Percentiles rank a stretch among this genome's conserved stretches.
phyloP scores from a whole-genome alignment of 2,329 filamentous ascomycete species.

The Plectosphaerella sp. region DNA sequence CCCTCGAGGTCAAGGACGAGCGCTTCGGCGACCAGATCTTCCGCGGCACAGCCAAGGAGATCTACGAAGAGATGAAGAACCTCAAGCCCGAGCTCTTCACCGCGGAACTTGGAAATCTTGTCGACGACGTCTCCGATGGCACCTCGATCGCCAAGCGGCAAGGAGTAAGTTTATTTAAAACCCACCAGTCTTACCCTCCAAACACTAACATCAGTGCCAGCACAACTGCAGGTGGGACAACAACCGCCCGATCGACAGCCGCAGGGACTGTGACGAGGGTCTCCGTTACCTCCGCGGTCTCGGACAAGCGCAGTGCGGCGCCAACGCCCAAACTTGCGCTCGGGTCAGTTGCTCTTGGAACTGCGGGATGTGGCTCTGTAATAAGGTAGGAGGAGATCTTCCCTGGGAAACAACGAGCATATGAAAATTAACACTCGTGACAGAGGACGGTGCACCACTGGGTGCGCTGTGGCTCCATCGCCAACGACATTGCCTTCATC shows the following conservation, averaged over 20 bases:
- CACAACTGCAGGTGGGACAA: slow-evolving; percentile 1
- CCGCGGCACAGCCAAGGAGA: slow-evolving; percentile 2
- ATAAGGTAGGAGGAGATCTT: neutral
- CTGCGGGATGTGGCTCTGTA: slow-evolving; percentile 7
- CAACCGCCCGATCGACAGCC: neutral
- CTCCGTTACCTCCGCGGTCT: neutral
- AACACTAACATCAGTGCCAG: neutral
- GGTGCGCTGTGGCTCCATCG: neutral
- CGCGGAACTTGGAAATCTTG: neutral
- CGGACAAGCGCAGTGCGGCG: slow-evolving; percentile 3
- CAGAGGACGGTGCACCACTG: neutral
- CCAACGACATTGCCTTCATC: neutral
- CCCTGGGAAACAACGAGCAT: neutral
- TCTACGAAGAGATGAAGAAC: slow-evolving; percentile 2
- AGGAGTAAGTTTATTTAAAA: neutral
- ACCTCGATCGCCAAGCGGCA: neutral
- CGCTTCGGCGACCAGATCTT: neutral
- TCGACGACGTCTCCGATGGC: neutral
- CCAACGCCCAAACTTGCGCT: neutral
- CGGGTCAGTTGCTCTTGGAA: slow-evolving; percentile 5
- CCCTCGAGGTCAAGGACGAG: slow-evolving; percentile 3
- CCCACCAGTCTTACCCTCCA: neutral
- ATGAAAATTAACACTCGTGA: neutral
- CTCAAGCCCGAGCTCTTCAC: slow-evolving; percentile 4
- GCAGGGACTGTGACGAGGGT: neutral